Evolutionary conservation across 1,284 basidiomycete species (phyloP).

Genomic region (Heterobasidion irregulare): DNA sequence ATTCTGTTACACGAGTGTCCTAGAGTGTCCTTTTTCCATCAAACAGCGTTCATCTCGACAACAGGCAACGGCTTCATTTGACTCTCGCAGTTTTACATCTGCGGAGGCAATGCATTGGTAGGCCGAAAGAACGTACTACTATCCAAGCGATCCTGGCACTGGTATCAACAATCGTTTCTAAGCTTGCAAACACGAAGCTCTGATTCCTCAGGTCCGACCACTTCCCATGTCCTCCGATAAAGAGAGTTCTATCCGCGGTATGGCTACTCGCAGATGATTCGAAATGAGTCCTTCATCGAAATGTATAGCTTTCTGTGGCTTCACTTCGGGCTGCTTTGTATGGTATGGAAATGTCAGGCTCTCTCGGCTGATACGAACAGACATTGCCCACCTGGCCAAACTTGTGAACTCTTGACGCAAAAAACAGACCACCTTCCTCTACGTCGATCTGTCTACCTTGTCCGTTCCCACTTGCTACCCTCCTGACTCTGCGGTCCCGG

Average conservation of each 20-base stretch:
- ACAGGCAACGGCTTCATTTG: too few species aligned
- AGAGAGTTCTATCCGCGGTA: slow-evolving; percentile 7
- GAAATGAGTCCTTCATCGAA: neutral
- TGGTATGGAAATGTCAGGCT: neutral
- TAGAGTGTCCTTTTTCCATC: too few species aligned
- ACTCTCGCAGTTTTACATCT: too few species aligned
- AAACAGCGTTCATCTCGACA: too few species aligned
- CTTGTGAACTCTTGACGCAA: slow-evolving; percentile 8
- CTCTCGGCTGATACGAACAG: neutral
- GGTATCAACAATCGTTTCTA: too few species aligned
- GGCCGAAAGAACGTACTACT: too few species aligned
- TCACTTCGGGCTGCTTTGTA: neutral
- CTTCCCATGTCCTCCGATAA: neutral
- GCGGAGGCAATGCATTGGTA: too few species aligned
- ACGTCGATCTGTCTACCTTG: neutral
- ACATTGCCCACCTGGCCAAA: slow-evolving; percentile 1
- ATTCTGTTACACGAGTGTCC: neutral
- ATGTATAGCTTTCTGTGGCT: neutral
- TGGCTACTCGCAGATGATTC: slow-evolving; percentile 11
- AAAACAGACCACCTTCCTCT: slow-evolving; percentile 7
- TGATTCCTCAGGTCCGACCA: neutral
- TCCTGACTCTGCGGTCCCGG: neutral
- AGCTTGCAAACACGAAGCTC: too few species aligned
- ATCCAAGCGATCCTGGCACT: too few species aligned
- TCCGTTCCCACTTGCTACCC: neutral